Conservation (phyloP, 331 rosid species). For the Pyracantha coccinea region DNA sequence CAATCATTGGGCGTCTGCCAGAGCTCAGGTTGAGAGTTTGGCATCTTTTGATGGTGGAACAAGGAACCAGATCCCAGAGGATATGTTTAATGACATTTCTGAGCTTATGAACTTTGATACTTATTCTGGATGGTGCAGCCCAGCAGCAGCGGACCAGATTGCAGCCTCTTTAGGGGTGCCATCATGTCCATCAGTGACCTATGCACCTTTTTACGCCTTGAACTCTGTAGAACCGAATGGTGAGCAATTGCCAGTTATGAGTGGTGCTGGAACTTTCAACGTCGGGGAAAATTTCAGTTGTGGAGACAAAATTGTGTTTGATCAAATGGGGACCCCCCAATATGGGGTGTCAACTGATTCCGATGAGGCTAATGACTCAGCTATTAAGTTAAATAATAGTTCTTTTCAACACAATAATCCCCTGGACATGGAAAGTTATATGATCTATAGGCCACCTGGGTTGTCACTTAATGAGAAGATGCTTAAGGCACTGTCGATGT, state of each 20-base stretch:
- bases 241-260: conserved; percentile 23
- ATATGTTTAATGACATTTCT: conserved; percentile 36
- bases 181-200: conserved; percentile 24
- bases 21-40: conserved; percentile 37
- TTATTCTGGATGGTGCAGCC: conserved; percentile 52
- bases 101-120: conserved; percentile 61
- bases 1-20: conserved; percentile 39
- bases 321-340: conserved; percentile 34
- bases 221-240: conserved; percentile 28
- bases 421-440: conserved; percentile 13
- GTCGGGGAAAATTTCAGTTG: conserved; percentile 15
- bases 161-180: conserved; percentile 29
- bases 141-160: conserved; percentile 40
- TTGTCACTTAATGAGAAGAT: conserved; percentile 78
- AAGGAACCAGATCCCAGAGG: conserved; percentile 37
- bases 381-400: conserved; percentile 23
- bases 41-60: conserved; percentile 30
- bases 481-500: conserved; percentile 68
- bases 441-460: conserved; percentile 31
- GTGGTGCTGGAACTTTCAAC: conserved; percentile 24
- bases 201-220: conserved; percentile 30
- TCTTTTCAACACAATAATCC: conserved; percentile 23
- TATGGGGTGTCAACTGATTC: conserved; percentile 28
- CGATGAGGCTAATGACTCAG: conserved; percentile 17
- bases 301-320: conserved; percentile 41